Base-by-base conservation (phyloP, 176 grass and related monocot species). In the Typha latifolia region DNA sequence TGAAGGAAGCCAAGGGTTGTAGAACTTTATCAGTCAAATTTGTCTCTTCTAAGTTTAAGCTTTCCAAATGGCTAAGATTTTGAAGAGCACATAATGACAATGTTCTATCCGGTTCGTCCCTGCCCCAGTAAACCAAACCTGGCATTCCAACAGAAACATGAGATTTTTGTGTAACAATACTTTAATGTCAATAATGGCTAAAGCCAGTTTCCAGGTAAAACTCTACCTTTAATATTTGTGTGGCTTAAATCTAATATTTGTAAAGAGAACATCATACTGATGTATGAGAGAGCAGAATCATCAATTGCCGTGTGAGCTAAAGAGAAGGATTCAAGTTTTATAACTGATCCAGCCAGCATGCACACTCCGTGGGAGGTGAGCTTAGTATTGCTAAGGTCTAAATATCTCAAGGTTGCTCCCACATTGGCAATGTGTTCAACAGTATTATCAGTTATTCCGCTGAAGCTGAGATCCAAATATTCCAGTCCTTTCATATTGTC, bases 211-310 rank as follows among this genome's bases (percentile, higher is more conserved):
- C 0, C 49, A 67, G 74, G 34, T 21, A 73, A 84, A 47, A 77
- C 15, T 27, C 15, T 27, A 71, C 94, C 94, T 97, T 82, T 80
- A 37, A 92, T 73, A 59, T 59, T 67, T 43, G 94, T 97, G 32
- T 62, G 59, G 62, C 83, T 85, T 62, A 90, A 72, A 82, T 97
- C 78, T 61, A 90, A 23, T 2, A 19, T 77, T 76, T 66, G 69
- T 64, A 97, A 51, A 75, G 69, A 90, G 82, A 85, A 85, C 72
- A 90, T 87, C 83, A 82, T 61, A 68, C 72, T 64, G 48, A 97
- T 82, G 74, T 87, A 92, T 62, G 27, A 48, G 63, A 97, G 64
- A 68, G 88, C 83, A 68, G 63, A 82, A 74, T 97, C 94, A 81
- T 92, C 83, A 78, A 92, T 76, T 77, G 49, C 72, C 24, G 94